These are phyloP conservation scores for Silene conica DNA, from an alignment of 148 eudicot species.

Conservation along the genomic window DNA sequence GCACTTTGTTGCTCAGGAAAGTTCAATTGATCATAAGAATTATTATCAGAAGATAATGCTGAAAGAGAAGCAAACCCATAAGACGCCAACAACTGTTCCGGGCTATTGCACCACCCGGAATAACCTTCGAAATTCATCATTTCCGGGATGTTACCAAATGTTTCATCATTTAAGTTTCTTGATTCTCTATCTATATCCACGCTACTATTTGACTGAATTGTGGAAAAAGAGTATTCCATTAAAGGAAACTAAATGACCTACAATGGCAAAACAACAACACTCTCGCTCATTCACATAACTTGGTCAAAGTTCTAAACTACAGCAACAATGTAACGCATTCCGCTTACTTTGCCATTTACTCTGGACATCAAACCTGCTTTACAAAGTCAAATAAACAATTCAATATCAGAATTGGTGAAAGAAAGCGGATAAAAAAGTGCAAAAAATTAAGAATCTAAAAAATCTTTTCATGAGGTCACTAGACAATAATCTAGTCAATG, in stretches of 20 bases:
- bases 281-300: slow-evolving; percentile 17
- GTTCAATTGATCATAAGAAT: slow-evolving; percentile 41
- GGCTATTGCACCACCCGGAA: slow-evolving; percentile 74
- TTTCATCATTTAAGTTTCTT: slow-evolving; percentile 39
- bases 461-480: slow-evolving; percentile 13
- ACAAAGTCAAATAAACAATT: neutral
- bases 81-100: slow-evolving; percentile 64
- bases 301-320: neutral
- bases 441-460: slow-evolving; percentile 4
- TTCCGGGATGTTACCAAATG: slow-evolving; percentile 35
- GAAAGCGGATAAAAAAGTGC: neutral
- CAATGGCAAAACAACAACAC: slow-evolving; percentile 1
- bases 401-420: neutral
- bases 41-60: slow-evolving; percentile 22
- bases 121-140: slow-evolving; percentile 53
- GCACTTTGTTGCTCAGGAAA: slow-evolving; percentile 34
- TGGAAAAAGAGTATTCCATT: slow-evolving; percentile 45
- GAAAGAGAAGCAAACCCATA: slow-evolving; percentile 36
- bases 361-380: slow-evolving; percentile 2
- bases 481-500: neutral
- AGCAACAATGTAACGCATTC: neutral
- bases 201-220: slow-evolving; percentile 30
- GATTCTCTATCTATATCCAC: slow-evolving; percentile 27
- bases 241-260: slow-evolving; percentile 3
- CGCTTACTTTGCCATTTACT: neutral